These are phyloP conservation scores for Cytospora piceae DNA, from an alignment of 2,329 filamentous ascomycete species.

Conservation along the genomic window DNA sequence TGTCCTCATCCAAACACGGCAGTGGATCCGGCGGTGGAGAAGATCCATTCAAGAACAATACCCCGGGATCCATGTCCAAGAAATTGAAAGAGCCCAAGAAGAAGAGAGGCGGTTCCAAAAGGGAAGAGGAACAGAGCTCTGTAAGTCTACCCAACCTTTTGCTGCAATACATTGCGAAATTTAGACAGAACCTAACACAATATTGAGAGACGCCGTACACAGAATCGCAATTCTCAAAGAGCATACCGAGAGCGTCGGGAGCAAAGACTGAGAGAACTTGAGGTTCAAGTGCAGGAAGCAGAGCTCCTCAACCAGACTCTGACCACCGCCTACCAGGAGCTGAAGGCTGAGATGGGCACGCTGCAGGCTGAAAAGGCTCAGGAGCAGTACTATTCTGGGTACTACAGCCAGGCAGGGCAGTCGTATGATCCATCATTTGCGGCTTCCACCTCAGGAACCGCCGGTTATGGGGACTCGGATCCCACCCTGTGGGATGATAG, in stretches of 20 bases:
- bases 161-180: no score
- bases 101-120: constrained; percentile 28
- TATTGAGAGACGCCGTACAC: constrained; percentile 17
- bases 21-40: constrained; percentile 23
- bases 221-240: constrained; percentile 26
- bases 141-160: neutral
- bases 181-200: neutral
- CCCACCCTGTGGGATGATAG: constrained; percentile 16
- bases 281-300: constrained; percentile 26
- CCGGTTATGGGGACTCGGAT: neutral
- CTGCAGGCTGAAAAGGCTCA: constrained; percentile 26
- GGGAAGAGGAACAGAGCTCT: constrained; percentile 25
- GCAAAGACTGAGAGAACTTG: constrained; percentile 25
- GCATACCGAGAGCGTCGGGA: constrained; percentile 29
- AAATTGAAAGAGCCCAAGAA: constrained; percentile 29
- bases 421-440: constrained; percentile 13
- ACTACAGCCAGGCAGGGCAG: neutral
- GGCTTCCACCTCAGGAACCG: neutral
- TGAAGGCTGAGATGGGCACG: constrained; percentile 25
- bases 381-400: constrained; percentile 25
- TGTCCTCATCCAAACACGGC: constrained; percentile 26
- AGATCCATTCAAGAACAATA: constrained; percentile 29
- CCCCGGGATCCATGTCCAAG: constrained; percentile 27
- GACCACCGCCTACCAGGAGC: constrained; percentile 29
- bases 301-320: constrained; percentile 29